Conservation (phyloP, 73 alveolate genomes). For the Paramecium biaurelia region DNA sequence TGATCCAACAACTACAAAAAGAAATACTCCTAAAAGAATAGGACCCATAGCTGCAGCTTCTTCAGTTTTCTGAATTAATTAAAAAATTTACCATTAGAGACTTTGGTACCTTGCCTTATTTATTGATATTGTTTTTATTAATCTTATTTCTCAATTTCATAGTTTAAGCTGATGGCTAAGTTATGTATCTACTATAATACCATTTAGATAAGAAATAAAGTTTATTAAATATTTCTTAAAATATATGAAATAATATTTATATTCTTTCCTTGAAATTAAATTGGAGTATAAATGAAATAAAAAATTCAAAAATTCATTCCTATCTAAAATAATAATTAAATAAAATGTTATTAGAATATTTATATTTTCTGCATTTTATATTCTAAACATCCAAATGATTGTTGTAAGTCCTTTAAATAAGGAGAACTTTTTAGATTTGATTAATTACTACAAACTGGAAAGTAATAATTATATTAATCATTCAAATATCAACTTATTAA, state of each 20-base stretch:
- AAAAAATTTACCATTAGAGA: slow-evolving; percentile 72
- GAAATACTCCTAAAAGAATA: slow-evolving; percentile 77
- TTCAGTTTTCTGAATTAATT: slow-evolving; percentile 69
- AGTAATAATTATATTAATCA: too few relatives aligned
- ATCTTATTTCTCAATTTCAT: slow-evolving; percentile 79
- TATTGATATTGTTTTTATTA: slow-evolving; percentile 75
- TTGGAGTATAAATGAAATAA: not conserved
- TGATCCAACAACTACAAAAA: slow-evolving; percentile 82
- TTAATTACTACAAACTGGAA: not conserved
- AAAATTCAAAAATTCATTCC: not conserved
- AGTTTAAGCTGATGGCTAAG: slow-evolving; percentile 27
- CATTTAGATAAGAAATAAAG: not conserved
- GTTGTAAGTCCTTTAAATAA: not conserved
- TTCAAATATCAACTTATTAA: too few relatives aligned
- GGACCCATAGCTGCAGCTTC: slow-evolving; percentile 84
- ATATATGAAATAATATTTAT: too few relatives aligned
- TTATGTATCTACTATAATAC: not conserved
- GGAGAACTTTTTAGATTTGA: not conserved
- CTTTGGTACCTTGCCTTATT: slow-evolving; percentile 85
- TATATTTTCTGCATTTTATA: not conserved
- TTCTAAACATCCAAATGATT: not conserved
- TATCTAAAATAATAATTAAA: not conserved
- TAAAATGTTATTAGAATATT: too few relatives aligned
- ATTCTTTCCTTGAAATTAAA: too few relatives aligned
- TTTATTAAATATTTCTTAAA: not conserved